Evolutionary conservation across 2,329 filamentous ascomycete species (phyloP).

Genomic region (Ophiostoma tasmaniense): DNA sequence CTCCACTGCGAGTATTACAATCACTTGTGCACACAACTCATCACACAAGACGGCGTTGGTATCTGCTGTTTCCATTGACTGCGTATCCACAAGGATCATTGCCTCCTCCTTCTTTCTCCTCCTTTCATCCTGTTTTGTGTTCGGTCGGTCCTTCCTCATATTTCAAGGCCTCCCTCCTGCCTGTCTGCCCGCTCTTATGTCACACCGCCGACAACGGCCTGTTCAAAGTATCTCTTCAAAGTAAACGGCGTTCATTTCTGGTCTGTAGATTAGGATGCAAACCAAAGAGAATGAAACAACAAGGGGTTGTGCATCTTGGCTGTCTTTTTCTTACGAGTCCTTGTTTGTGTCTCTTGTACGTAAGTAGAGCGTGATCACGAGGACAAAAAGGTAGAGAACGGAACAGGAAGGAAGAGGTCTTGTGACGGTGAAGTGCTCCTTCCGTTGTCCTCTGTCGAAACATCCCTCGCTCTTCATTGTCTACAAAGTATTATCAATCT

Average conservation of each 20-base stretch:
- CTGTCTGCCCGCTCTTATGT: background rate
- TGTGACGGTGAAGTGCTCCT: background rate
- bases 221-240: background rate
- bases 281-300: background rate
- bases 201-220: background rate
- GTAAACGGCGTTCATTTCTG: background rate
- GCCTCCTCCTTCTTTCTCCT: background rate
- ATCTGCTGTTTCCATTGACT: background rate
- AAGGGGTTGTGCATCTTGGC: background rate
- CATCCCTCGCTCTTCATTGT: background rate
- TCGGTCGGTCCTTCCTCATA: background rate
- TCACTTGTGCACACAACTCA: background rate
- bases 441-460: background rate
- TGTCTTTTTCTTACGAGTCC: background rate
- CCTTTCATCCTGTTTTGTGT: background rate
- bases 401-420: background rate
- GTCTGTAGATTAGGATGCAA: background rate
- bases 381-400: too few relatives aligned
- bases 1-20: background rate
- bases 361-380: too few relatives aligned
- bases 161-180: too few relatives aligned
- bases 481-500: background rate
- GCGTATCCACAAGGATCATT: background rate
- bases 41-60: background rate
- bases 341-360: too few relatives aligned